These are phyloP conservation scores for Plasmodium coatneyi DNA, from an alignment of 169 alveolate species.

Conservation along the genomic window DNA sequence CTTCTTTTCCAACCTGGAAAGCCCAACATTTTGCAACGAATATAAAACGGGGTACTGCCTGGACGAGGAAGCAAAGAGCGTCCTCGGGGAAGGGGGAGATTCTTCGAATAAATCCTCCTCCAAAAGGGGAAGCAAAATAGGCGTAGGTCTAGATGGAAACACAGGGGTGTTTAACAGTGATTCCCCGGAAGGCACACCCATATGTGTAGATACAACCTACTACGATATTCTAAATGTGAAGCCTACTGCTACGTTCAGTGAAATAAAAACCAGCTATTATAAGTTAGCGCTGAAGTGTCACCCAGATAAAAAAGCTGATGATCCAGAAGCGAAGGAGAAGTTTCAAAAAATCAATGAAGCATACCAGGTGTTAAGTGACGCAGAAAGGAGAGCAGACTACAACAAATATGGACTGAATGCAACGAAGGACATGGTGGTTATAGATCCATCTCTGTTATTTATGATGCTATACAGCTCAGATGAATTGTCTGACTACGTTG, in stretches of 20 bases:
- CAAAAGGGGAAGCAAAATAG: neutral
- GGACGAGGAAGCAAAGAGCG: slow-evolving; percentile 38
- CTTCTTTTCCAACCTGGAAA: neutral
- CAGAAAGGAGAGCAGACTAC: slow-evolving; percentile 74
- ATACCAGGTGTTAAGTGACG: slow-evolving; percentile 80
- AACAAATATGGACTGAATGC: slow-evolving; percentile 77
- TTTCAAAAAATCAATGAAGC: slow-evolving; percentile 86
- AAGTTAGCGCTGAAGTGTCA: slow-evolving; percentile 93
- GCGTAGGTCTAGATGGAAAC: neutral
- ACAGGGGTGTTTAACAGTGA: neutral
- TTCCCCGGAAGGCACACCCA: neutral
- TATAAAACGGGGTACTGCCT: slow-evolving; percentile 34
- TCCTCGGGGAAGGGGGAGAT: neutral
- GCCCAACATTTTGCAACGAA: neutral
- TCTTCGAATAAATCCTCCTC: neutral
- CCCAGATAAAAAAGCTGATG: slow-evolving; percentile 93
- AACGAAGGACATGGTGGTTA: slow-evolving; percentile 61
- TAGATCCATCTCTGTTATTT: slow-evolving; percentile 79
- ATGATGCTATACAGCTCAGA: slow-evolving; percentile 84
- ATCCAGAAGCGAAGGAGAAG: slow-evolving; percentile 78
- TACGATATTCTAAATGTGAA: slow-evolving; percentile 78
- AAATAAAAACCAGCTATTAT: slow-evolving; percentile 92
- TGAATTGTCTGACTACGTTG: slow-evolving; percentile 78
- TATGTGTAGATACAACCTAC: slow-evolving; percentile 78
- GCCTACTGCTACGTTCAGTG: slow-evolving; percentile 87